Conservation (phyloP, 1,284 basidiomycete genomes). For the Jaminaea rosea region DNA sequence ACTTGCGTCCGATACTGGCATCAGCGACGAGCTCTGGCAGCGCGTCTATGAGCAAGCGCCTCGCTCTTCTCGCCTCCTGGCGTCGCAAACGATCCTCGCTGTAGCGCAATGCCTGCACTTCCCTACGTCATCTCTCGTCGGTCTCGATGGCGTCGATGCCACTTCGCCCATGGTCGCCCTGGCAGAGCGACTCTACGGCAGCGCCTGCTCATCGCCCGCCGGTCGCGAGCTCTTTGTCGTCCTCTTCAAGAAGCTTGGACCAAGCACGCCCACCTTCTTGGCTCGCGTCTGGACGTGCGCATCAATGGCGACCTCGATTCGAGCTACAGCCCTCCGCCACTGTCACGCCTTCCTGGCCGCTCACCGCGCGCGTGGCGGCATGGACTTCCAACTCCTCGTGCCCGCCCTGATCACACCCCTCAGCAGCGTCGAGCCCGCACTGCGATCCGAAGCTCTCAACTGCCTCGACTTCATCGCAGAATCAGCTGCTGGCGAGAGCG, state of each 20-base stretch:
- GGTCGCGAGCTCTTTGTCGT: slow-evolving; percentile 9
- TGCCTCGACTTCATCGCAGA: slow-evolving; percentile 55
- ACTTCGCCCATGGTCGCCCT: neutral
- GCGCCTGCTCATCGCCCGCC: slow-evolving; percentile 7
- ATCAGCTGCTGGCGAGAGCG: slow-evolving; percentile 46
- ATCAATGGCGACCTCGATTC: slow-evolving; percentile 45
- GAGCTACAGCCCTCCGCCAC: slow-evolving; percentile 68
- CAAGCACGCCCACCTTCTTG: slow-evolving; percentile 71
- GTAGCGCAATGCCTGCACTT: neutral
- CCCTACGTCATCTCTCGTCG: neutral
- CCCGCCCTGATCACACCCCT: slow-evolving; percentile 67
- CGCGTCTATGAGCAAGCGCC: neutral
- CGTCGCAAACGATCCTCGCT: neutral
- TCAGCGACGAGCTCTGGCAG: neutral
- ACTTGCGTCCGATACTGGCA: too few species aligned
- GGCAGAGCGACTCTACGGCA: slow-evolving; percentile 11
- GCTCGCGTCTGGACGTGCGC: slow-evolving; percentile 57
- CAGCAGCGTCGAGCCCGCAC: slow-evolving; percentile 52
- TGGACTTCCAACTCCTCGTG: slow-evolving; percentile 75
- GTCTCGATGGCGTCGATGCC: neutral
- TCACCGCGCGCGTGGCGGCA: slow-evolving; percentile 1
- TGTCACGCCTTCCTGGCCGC: slow-evolving; percentile 55
- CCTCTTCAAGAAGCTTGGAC: slow-evolving; percentile 62
- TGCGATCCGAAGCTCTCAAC: slow-evolving; percentile 60
- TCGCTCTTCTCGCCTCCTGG: neutral